Percentiles rank a stretch among this genome's conserved stretches.
Evolutionary conservation across 176 grass and related monocot genomes (phyloP).

Genomic region (Areca catechu): DNA sequence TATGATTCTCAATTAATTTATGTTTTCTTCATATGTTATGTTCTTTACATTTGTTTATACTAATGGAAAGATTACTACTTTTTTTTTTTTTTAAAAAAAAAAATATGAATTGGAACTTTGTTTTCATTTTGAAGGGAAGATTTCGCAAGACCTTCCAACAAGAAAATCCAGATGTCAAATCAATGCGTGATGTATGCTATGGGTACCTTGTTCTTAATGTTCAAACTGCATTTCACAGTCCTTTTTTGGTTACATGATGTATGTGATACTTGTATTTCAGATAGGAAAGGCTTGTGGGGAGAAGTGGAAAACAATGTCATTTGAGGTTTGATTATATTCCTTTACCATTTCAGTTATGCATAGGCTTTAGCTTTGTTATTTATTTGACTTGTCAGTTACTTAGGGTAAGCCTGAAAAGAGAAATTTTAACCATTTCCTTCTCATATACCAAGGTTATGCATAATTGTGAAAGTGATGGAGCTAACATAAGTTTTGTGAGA

Average conservation of each 20-base stretch:
- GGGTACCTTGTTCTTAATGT: not conserved
- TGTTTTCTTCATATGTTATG: too few relatives aligned
- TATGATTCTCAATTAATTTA: too few relatives aligned
- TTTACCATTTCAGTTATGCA: not conserved
- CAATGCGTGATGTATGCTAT: conserved; percentile 71
- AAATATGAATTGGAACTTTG: conserved; percentile 15
- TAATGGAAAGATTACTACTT: not conserved
- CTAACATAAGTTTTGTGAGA: too few relatives aligned
- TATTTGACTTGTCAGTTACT: too few relatives aligned
- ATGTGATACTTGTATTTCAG: conserved; percentile 19
- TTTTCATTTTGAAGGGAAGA: conserved; percentile 74
- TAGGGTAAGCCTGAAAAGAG: too few relatives aligned
- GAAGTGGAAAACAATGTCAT: conserved; percentile 87
- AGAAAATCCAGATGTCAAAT: conserved; percentile 83
- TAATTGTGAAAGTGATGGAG: too few relatives aligned
- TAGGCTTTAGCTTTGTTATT: too few relatives aligned
- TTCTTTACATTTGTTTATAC: too few relatives aligned
- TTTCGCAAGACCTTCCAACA: conserved; percentile 55
- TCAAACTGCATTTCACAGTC: not conserved
- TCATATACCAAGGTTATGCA: too few relatives aligned
- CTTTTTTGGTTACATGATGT: not conserved
- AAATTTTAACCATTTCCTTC: too few relatives aligned
- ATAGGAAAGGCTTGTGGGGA: conserved; percentile 83
- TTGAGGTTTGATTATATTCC: conserved; percentile 59
- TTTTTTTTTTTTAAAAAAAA: not conserved